Conservation (phyloP, 2,329 filamentous ascomycete genomes). For the Biscogniauxia sp. region DNA sequence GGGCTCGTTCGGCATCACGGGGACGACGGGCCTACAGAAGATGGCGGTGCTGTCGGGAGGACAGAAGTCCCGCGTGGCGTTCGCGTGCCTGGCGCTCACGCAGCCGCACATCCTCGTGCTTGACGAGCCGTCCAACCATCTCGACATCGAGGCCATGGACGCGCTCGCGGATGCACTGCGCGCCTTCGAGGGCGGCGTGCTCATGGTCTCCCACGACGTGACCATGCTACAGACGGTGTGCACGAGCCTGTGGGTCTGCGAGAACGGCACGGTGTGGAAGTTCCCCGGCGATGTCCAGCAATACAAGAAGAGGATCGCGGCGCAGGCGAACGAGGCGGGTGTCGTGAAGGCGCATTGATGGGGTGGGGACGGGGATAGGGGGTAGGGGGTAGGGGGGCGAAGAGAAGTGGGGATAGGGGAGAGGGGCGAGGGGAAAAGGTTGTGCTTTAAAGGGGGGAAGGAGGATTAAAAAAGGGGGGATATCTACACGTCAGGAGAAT, state of each 20-base stretch:
- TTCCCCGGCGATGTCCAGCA: slow-evolving; percentile 93
- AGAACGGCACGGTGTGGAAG: slow-evolving; percentile 89
- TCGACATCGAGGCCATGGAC: slow-evolving; percentile 99
- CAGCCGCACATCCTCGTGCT: slow-evolving; percentile 97
- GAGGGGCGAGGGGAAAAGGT: no score
- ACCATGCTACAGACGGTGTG: slow-evolving; percentile 98
- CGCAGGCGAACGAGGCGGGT: slow-evolving; percentile 83
- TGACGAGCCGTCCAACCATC: slow-evolving; percentile 96
- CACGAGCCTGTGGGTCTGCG: slow-evolving; percentile 93
- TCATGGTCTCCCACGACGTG: slow-evolving; percentile 99
- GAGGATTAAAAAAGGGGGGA: no score
- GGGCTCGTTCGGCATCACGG: slow-evolving; percentile 85
- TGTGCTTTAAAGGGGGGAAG: no score
- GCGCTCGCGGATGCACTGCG: slow-evolving; percentile 80
- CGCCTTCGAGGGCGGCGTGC: slow-evolving; percentile 87
- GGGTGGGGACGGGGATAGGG: background rate
- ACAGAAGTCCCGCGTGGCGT: slow-evolving; percentile 97
- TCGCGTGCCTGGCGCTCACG: slow-evolving; percentile 89
- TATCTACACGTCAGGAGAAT: no score
- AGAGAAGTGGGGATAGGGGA: background rate
- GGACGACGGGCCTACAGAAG: slow-evolving; percentile 94
- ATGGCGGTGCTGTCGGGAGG: slow-evolving; percentile 93
- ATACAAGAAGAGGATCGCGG: slow-evolving; percentile 95
- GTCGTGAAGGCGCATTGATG: slow-evolving; percentile 68
- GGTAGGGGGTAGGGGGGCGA: background rate